phyloP scores from a whole-genome alignment of 169 alveolate species.

The Cryptosporidium ryanae region DNA sequence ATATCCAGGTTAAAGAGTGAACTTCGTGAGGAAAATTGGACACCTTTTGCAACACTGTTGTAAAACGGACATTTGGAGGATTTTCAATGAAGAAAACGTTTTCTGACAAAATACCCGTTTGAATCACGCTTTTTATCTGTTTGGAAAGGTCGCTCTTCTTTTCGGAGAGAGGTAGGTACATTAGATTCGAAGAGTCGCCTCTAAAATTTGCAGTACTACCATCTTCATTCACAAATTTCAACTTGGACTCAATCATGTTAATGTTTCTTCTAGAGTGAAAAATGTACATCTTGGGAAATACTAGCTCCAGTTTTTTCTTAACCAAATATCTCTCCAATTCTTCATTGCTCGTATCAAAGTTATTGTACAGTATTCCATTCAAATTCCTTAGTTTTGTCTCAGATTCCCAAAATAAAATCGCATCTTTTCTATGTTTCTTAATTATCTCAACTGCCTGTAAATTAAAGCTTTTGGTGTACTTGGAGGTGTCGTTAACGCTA shows the following conservation, averaged over 20 bases:
- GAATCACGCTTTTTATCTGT: conserved; percentile 39
- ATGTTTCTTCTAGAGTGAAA: conserved; percentile 25
- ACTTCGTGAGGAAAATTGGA: conserved; percentile 27
- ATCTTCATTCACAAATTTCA: background rate
- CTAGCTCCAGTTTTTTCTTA: background rate
- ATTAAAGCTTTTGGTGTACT: conserved; percentile 11
- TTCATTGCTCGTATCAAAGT: background rate
- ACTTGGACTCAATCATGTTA: background rate
- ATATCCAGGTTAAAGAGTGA: conserved; percentile 31
- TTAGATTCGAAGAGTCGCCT: background rate
- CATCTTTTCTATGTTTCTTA: conserved; percentile 20
- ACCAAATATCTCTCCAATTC: background rate
- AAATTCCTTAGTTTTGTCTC: conserved; percentile 47
- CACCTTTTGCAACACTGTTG: conserved; percentile 25
- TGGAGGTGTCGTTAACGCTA: conserved; percentile 3
- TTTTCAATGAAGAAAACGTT: conserved; percentile 33
- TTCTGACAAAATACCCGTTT: conserved; percentile 42
- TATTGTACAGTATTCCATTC: conserved; percentile 1
- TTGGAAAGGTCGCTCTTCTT: conserved; percentile 39
- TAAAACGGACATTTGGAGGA: conserved; percentile 13
- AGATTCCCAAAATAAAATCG: conserved; percentile 32
- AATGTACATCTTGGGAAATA: conserved; percentile 31
- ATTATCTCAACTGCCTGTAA: conserved; percentile 20
- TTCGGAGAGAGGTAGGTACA: conserved; percentile 24
- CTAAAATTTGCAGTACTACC: background rate